phyloP scores from a whole-genome alignment of 2,329 filamentous ascomycete genomes.

The Shiraia sp. region DNA sequence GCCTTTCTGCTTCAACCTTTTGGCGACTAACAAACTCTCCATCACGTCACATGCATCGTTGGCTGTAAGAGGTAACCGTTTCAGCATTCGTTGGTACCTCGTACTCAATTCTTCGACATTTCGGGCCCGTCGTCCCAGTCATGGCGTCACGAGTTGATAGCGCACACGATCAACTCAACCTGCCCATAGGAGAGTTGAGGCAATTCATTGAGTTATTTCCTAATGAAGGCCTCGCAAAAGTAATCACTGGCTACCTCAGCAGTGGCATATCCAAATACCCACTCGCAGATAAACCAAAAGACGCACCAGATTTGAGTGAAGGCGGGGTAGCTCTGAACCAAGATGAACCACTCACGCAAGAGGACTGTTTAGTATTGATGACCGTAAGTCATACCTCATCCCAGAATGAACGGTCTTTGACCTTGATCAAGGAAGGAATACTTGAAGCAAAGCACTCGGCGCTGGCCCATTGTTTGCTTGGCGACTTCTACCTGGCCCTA shows the following conservation, averaged over 20 bases:
- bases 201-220: constrained; percentile 86
- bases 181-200: constrained; percentile 76
- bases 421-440: constrained; percentile 48
- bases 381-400: constrained; percentile 48
- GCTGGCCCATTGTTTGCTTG: constrained; percentile 80
- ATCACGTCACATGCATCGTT: constrained; percentile 1
- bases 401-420: no score
- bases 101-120: constrained; percentile 1
- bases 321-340: constrained; percentile 47
- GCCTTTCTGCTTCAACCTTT: constrained; percentile 10
- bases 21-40: neutral
- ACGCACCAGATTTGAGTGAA: constrained; percentile 51
- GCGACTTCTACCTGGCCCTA: constrained; percentile 79
- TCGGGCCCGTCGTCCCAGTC: constrained; percentile 3
- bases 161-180: constrained; percentile 56
- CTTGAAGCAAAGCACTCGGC: constrained; percentile 64
- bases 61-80: neutral
- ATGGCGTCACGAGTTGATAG: constrained; percentile 44
- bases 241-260: constrained; percentile 79
- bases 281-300: constrained; percentile 39
- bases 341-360: constrained; percentile 65
- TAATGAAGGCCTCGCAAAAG: constrained; percentile 77
- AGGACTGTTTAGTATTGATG: constrained; percentile 82
- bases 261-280: constrained; percentile 86
- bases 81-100: constrained; percentile 3